Base-by-base conservation (phyloP, 495 filamentous ascomycete species). In the Penicillium odoratum region DNA sequence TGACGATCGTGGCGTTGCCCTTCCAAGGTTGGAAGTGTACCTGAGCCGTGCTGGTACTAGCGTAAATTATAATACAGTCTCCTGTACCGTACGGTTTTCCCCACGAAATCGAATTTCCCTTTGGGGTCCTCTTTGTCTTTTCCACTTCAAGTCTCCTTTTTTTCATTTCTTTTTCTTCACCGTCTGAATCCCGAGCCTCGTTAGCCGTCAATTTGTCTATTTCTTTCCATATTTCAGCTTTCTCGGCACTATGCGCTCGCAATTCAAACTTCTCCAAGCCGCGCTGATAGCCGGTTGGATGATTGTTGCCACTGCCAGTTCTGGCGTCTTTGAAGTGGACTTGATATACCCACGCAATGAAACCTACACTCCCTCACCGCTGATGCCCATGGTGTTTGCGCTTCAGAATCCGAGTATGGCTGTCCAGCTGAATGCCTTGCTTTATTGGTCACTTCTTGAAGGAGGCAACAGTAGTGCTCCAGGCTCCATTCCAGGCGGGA, bases 311-410 rank as follows among this genome's bases (percentile, higher is more conserved):
- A 40, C 49, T 40, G 30, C 49, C 31, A 53, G 7, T 26, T 33
- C 36, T 18, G 18, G 50, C 11, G 26, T 52, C 25, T 40, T 43
- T 28, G 33, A 52, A 52, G 50, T 52, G 50, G 34, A 52, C 33
- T 43, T 52, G 16, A 29, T 52, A 28, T 52, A 26, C 50, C 50
- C 50, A 36, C 50, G 50, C 50, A 52, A 51, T 51, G 48, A 7
- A 18, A 51, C 48, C 30, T 51, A 36, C 33, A 34, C 48, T 10
- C 48, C 48, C 21, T 29, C 30, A 15, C 15, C 30, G 48, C 33
- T 51, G 0, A 36, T 34, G 29, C 48, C 48, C 15, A 51, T 51
- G 26, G 29, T 51, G 16, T 51, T 28, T 28, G 48, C 48, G 48
- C 0, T 51, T 28, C 48, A 51, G 33, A 34, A 36, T 34, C 48